phyloP scores from a whole-genome alignment of 2,329 filamentous ascomycete species.

The Exophiala oligosperma region DNA sequence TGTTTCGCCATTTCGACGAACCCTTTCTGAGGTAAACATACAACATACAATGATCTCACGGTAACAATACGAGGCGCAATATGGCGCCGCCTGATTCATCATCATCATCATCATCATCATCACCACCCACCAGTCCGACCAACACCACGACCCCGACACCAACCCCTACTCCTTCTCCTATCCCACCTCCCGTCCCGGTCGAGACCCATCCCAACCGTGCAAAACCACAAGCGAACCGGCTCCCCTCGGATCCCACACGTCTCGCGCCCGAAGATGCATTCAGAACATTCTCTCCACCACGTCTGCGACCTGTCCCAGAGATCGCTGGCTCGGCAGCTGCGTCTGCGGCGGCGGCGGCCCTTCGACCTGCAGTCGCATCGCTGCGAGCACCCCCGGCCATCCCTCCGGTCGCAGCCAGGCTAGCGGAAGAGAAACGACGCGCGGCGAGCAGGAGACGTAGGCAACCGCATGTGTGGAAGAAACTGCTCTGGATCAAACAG shows the following conservation, averaged over 20 bases:
- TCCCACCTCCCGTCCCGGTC: constrained; percentile 47
- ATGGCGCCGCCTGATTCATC: constrained; percentile 25
- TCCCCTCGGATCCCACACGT: constrained; percentile 61
- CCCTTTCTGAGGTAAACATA: neutral
- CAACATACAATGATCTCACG: constrained; percentile 16
- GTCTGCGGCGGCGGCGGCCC: constrained; percentile 41
- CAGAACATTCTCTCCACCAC: constrained; percentile 61
- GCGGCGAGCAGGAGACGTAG: constrained; percentile 66
- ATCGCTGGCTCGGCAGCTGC: constrained; percentile 45
- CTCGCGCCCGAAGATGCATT: constrained; percentile 86
- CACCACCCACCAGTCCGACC: constrained; percentile 10
- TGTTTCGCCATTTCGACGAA: neutral
- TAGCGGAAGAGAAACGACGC: constrained; percentile 51
- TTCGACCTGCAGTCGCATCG: constrained; percentile 39
- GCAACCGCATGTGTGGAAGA: constrained; percentile 81
- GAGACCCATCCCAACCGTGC: constrained; percentile 48
- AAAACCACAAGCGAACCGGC: constrained; percentile 34
- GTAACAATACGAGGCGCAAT: constrained; percentile 23
- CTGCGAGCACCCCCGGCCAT: constrained; percentile 43
- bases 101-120: neutral
- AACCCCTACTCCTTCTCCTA: constrained; percentile 33
- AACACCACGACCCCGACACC: constrained; percentile 25
- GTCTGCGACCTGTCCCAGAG: constrained; percentile 43
- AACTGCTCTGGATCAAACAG: constrained; percentile 96
- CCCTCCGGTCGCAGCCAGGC: constrained; percentile 36